Evolutionary conservation across 208 protist species (phyloP), one percentile per base, ranked within the genome.

Genomic region (Trypanosoma melophagium): DNA sequence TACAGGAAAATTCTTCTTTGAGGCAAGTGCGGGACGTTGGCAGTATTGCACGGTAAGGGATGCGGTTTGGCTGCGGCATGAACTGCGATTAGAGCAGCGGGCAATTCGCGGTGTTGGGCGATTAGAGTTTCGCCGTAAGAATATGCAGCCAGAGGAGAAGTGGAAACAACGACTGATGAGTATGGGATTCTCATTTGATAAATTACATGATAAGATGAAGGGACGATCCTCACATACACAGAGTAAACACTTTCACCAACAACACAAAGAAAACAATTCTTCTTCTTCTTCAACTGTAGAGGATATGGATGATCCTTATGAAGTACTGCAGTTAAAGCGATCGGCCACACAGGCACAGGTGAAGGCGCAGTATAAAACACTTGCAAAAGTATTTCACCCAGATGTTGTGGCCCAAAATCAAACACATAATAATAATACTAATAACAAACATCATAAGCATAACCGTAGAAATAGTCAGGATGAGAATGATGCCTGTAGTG

Each of bases 341-440:
- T 84, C 73, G 13, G 84, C 90, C 22, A 87, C 76, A 17, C 53
- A 68, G 60, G 69, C 79, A 60, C 72, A 89, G 47, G 86, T 95
- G 49, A 93, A 92, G 76, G 68, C 76, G 42, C 77, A 92, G 76
- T 95, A 93, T 74, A 95, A 93, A 71, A 91, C 86, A 64, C 80
- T 95, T 4, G 90, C 90, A 21, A 92, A 89, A 80, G 71, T 93
- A 12, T 93, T 92, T 66, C 90, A 95, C 64, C 90, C 90, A 10
- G 90, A 95, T 61, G 83, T 89, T n/a, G 79, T 66, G 79, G 35
- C 56, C 38, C 0, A 60, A 75, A 35, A 35, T 5, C 28, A 35
- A 35, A 1, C 1, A 35, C 28, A 35, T 35, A 35, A 35, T 35
- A 35, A 35, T 35, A 35, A 35, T 35, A 35, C 1, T 1, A 35